Percentiles rank a stretch among this genome's conserved stretches.
phyloP scores from a whole-genome alignment of 2,329 filamentous ascomycete genomes.

The Aspergillus eucalypticola region DNA sequence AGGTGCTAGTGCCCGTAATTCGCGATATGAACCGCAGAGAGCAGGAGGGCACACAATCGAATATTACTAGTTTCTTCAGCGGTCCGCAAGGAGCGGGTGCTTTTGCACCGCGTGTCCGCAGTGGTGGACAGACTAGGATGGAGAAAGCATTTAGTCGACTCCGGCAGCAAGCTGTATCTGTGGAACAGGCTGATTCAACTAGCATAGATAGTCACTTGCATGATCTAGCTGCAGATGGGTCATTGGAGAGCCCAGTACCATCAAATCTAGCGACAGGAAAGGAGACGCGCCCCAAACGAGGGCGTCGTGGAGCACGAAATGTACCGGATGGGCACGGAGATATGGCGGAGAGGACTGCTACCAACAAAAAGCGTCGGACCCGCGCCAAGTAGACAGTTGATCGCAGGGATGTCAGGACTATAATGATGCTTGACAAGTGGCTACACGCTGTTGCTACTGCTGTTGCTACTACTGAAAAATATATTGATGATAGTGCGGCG shows the following conservation, averaged over 20 bases:
- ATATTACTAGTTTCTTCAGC: conserved; percentile 90
- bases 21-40: conserved; percentile 89
- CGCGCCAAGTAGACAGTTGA: conserved; percentile 10
- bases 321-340: neutral
- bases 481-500: too few relatives aligned
- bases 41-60: conserved; percentile 87
- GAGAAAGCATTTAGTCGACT: conserved; percentile 70
- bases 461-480: too few relatives aligned
- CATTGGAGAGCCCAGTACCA: neutral
- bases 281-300: conserved; percentile 20
- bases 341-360: conserved; percentile 15
- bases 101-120: conserved; percentile 69
- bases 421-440: too few relatives aligned
- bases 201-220: neutral
- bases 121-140: conserved; percentile 69
- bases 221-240: conserved; percentile 5
- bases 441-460: too few relatives aligned
- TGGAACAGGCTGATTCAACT: conserved; percentile 14
- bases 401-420: too few relatives aligned
- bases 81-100: conserved; percentile 61
- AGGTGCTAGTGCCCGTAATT: conserved; percentile 93
- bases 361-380: conserved; percentile 31
- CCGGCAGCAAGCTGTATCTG: conserved; percentile 53
- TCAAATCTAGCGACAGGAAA: conserved; percentile 10
- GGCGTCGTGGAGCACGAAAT: conserved; percentile 9